Conservation (phyloP, 2,329 filamentous ascomycete genomes). For the Blumeriella jaapii region DNA sequence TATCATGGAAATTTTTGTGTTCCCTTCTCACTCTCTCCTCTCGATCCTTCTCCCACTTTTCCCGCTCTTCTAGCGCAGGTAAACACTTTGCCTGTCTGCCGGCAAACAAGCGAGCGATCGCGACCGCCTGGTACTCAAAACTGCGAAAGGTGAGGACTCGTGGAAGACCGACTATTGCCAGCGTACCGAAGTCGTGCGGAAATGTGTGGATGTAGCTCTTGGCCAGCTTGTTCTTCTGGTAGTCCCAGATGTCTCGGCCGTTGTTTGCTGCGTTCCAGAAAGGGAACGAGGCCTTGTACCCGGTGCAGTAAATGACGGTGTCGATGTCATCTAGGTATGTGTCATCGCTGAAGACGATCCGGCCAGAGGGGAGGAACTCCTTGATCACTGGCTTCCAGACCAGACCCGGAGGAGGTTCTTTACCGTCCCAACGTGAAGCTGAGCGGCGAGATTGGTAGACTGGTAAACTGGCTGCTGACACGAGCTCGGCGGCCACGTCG, state of each 20-base stretch:
- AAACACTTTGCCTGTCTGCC: constrained; percentile 31
- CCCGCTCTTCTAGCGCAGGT: constrained; percentile 29
- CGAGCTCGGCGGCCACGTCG: constrained; percentile 61
- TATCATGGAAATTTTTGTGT: constrained; percentile 39
- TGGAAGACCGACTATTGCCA: constrained; percentile 41
- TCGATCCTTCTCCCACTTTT: constrained; percentile 36
- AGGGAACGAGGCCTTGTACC: constrained; percentile 73
- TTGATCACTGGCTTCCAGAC: constrained; percentile 42
- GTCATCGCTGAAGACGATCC: constrained; percentile 50
- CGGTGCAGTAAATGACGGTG: constrained; percentile 72
- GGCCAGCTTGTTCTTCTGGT: constrained; percentile 32
- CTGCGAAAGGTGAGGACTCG: constrained; percentile 40
- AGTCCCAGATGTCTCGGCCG: constrained; percentile 39
- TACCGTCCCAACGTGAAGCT: constrained; percentile 38
- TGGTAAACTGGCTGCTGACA: constrained; percentile 30
- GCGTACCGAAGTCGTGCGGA: constrained; percentile 34
- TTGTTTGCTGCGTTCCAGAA: constrained; percentile 44
- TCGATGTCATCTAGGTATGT: constrained; percentile 55
- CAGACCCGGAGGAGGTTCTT: constrained; percentile 35
- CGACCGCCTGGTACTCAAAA: constrained; percentile 45
- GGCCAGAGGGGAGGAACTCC: constrained; percentile 32
- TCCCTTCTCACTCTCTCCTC: constrained; percentile 24
- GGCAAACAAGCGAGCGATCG: constrained; percentile 38
- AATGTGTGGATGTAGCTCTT: constrained; percentile 43
- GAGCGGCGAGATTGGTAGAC: constrained; percentile 42